phyloP scores from a whole-genome alignment of 169 alveolate genomes.

The Plasmodium gaboni region DNA sequence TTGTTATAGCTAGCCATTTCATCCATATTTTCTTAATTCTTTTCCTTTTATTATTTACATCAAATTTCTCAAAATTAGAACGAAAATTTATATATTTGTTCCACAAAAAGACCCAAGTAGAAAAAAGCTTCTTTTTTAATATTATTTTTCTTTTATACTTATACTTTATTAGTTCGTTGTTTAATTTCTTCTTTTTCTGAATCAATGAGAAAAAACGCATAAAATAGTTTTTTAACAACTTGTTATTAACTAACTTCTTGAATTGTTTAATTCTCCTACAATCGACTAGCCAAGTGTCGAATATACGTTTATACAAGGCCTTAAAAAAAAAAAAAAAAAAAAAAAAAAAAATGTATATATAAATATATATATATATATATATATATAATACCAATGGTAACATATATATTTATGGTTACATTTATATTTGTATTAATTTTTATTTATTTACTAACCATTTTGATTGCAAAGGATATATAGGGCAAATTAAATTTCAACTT shows the following conservation, averaged over 20 bases:
- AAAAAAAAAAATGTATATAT: too few relatives aligned
- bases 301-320: conserved; percentile 42
- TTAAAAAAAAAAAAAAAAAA: neutral
- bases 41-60: conserved; percentile 16
- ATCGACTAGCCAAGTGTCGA: conserved; percentile 23
- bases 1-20: conserved; percentile 23
- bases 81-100: conserved; percentile 32
- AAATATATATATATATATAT: too few relatives aligned
- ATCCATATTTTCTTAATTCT: conserved; percentile 25
- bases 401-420: too few relatives aligned
- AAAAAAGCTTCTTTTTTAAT: conserved; percentile 15
- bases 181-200: conserved; percentile 24
- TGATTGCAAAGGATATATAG: conserved; percentile 30
- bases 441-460: conserved; percentile 21
- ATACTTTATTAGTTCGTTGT: neutral
- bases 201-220: neutral
- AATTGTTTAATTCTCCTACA: conserved; percentile 16
- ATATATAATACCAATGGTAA: too few relatives aligned
- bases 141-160: neutral
- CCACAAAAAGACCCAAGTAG: conserved; percentile 37
- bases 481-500: conserved; percentile 28
- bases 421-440: neutral
- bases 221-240: conserved; percentile 3
- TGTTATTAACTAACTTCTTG: neutral
- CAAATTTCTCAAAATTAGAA: conserved; percentile 14